phyloP scores from a whole-genome alignment of 805 yeast species.

The Metschnikowia koreensis region DNA sequence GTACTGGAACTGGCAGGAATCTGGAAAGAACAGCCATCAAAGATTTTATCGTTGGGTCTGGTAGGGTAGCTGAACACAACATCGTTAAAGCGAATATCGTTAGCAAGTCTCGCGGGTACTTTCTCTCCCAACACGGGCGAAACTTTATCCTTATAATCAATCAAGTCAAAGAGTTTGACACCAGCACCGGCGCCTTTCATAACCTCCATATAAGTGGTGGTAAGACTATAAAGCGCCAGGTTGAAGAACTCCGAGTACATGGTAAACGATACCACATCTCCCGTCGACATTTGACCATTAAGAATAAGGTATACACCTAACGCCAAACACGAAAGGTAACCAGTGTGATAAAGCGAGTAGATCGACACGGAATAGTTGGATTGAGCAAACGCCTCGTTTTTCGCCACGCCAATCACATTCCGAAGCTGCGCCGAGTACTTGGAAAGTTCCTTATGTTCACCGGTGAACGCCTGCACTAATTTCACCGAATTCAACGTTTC shows the following conservation, averaged over 20 bases:
- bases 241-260: conserved; percentile 46
- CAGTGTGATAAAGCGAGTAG: conserved; percentile 41
- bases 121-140: conserved; percentile 36
- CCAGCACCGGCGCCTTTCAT: conserved; percentile 51
- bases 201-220: conserved; percentile 45
- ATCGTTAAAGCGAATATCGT: conserved; percentile 37
- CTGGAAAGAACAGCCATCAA: conserved; percentile 37
- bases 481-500: conserved; percentile 44
- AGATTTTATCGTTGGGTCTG: conserved; percentile 35
- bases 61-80: conserved; percentile 44
- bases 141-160: conserved; percentile 37
- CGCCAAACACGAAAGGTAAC: conserved; percentile 42
- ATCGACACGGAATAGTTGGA: conserved; percentile 44
- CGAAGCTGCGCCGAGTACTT: conserved; percentile 40
- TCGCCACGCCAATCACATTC: conserved; percentile 41
- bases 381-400: conserved; percentile 44
- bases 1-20: conserved; percentile 38
- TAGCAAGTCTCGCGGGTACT: conserved; percentile 21
- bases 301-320: conserved; percentile 43
- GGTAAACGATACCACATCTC: conserved; percentile 47
- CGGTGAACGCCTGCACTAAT: conserved; percentile 43
- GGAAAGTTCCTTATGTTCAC: conserved; percentile 40
- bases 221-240: conserved; percentile 43
- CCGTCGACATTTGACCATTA: conserved; percentile 45
- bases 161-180: conserved; percentile 40